These are phyloP conservation scores for Daucus carota DNA, from an alignment of 129 eudicot species.

Conservation along the genomic window DNA sequence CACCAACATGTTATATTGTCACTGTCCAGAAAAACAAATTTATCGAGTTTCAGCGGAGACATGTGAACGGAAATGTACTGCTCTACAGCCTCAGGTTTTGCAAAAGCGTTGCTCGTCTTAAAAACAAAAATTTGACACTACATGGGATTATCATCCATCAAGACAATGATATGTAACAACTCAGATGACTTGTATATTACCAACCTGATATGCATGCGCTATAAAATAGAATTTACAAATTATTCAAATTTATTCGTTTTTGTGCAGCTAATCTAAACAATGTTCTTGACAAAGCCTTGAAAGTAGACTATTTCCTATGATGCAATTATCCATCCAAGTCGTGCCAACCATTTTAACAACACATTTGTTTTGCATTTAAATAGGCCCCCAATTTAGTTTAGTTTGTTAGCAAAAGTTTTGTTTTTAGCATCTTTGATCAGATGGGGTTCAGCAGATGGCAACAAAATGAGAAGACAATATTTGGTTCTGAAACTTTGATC, in stretches of 20 bases:
- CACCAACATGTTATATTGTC: too few species aligned
- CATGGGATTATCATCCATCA: too few species aligned
- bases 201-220: background rate
- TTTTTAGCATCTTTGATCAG: conserved; percentile 1
- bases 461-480: background rate
- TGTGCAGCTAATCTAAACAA: background rate
- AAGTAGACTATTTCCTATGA: conserved; percentile 24
- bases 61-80: too few species aligned
- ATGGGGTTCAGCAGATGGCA: conserved; percentile 21
- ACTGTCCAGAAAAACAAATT: too few species aligned
- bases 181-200: background rate
- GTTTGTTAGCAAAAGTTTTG: background rate
- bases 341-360: conserved; percentile 43
- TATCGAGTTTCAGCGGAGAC: background rate
- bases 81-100: too few species aligned
- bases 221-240: background rate
- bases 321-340: conserved; percentile 39
- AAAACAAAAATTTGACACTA: too few species aligned
- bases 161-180: background rate
- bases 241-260: background rate
- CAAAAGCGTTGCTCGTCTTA: background rate
- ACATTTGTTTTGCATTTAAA: conserved; percentile 9
- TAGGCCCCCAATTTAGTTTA: background rate
- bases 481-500: background rate
- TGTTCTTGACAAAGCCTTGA: background rate